Evolutionary conservation across 768 basidiomycete species (phyloP).

Genomic region (Psilocybe subaeruginosa): DNA sequence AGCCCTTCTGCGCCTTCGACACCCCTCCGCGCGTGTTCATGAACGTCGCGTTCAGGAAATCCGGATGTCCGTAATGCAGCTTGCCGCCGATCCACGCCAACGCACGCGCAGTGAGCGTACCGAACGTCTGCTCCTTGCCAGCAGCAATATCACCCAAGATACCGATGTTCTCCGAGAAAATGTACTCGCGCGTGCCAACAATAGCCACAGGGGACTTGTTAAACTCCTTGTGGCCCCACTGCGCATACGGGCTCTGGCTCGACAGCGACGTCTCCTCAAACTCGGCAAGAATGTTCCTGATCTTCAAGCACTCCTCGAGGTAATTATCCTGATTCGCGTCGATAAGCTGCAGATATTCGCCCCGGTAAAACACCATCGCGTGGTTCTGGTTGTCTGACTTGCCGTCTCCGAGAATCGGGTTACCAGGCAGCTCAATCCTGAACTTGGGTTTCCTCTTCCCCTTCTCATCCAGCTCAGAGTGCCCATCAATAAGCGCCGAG

Average conservation of each 20-base stretch:
- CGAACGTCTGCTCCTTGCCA: slow-evolving; percentile 99
- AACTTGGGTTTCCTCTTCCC: slow-evolving; percentile 96
- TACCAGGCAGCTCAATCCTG: slow-evolving; percentile 95
- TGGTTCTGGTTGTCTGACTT: slow-evolving; percentile 99
- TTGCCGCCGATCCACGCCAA: slow-evolving; percentile 98
- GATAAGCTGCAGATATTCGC: slow-evolving; percentile 98
- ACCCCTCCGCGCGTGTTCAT: slow-evolving; percentile 99
- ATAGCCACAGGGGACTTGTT: slow-evolving; percentile 91
- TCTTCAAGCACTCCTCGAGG: slow-evolving; percentile 98
- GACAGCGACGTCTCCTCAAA: slow-evolving; percentile 94
- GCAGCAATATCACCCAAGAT: slow-evolving; percentile 98
- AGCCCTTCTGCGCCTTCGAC: slow-evolving; percentile 98
- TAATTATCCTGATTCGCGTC: slow-evolving; percentile 99
- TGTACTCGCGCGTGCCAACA: slow-evolving; percentile 98
- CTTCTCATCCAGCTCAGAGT: slow-evolving; percentile 90
- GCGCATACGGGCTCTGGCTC: slow-evolving; percentile 93
- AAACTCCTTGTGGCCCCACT: slow-evolving; percentile 95
- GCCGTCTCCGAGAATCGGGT: slow-evolving; percentile 98
- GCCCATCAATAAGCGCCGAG: slow-evolving; percentile 95
- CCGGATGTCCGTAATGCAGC: slow-evolving; percentile 98
- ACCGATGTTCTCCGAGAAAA: slow-evolving; percentile 99
- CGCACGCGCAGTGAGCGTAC: slow-evolving; percentile 95
- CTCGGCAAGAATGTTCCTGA: slow-evolving; percentile 95
- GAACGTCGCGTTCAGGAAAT: slow-evolving; percentile 97
- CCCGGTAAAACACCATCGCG: slow-evolving; percentile 98